phyloP scores from a whole-genome alignment of 2,329 filamentous ascomycete genomes.

The Dactylellina haptotyla region DNA sequence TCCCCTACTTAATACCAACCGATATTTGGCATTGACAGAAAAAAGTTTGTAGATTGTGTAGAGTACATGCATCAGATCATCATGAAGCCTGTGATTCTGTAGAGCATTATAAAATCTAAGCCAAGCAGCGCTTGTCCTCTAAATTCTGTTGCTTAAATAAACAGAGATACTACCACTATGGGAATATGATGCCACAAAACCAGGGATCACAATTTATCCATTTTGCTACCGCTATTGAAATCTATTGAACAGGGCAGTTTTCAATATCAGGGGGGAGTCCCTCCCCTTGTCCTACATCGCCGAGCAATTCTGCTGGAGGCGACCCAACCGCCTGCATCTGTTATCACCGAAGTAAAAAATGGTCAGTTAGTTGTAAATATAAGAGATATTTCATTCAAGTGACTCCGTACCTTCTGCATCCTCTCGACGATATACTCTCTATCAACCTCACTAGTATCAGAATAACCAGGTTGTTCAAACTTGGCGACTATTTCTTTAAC shows the following conservation, averaged over 20 bases:
- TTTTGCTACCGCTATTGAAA: no score
- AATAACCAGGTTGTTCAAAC: conserved; percentile 84
- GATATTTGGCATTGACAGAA: no score
- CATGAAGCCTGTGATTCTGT: no score
- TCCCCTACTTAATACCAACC: no score
- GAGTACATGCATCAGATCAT: no score
- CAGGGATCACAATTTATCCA: no score
- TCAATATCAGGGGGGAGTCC: conserved; percentile 71
- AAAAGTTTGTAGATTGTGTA: no score
- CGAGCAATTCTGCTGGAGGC: conserved; percentile 88
- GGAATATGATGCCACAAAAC: no score
- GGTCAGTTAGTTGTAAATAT: conserved; percentile 50
- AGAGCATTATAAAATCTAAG: no score
- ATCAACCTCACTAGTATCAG: conserved; percentile 81
- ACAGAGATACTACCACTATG: no score
- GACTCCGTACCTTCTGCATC: conserved; percentile 86
- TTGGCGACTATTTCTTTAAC: conserved; percentile 87
- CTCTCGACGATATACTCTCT: conserved; percentile 93
- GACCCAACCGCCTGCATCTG: conserved; percentile 97
- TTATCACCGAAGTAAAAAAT: conserved; percentile 27
- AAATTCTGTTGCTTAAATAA: no score
- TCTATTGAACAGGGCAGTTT: conserved; percentile 71
- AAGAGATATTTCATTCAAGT: conserved; percentile 27
- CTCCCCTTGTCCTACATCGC: conserved; percentile 85
- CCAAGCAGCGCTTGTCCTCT: no score